These are phyloP conservation scores for Thuja plicata DNA, from an alignment of 83 land plant genomes.

Conservation along the genomic window DNA sequence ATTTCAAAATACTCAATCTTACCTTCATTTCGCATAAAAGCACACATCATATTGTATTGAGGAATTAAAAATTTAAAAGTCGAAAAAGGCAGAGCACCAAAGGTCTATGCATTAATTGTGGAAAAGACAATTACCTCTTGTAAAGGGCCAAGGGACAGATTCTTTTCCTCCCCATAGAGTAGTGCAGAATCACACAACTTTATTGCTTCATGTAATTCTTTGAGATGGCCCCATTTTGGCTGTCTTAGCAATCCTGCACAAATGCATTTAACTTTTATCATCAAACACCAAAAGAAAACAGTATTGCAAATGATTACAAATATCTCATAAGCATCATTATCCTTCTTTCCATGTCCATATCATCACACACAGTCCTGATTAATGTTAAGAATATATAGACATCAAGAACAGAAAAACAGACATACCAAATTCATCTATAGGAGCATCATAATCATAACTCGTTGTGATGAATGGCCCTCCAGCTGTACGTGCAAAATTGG, in stretches of 20 bases:
- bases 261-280: background rate
- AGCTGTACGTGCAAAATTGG: conserved; percentile 92
- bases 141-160: conserved; percentile 47
- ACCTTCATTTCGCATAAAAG: background rate
- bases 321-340: background rate
- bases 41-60: background rate
- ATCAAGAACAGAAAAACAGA: background rate
- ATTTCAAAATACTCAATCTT: conserved; percentile 1
- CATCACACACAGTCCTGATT: background rate
- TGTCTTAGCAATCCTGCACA: conserved; percentile 54
- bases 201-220: conserved; percentile 62
- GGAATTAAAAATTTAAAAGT: background rate
- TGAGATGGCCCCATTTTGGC: conserved; percentile 88
- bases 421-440: conserved; percentile 98
- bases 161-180: conserved; percentile 36
- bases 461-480: conserved; percentile 97
- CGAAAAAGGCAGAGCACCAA: background rate
- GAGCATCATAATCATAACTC: conserved; percentile 97
- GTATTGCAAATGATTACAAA: background rate
- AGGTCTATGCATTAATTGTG: background rate
- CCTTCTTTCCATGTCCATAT: background rate
- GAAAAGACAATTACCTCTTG: conserved; percentile 56
- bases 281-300: background rate
- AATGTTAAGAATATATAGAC: background rate
- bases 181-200: conserved; percentile 65